Percentiles rank a stretch among this genome's conserved stretches.
phyloP scores from a whole-genome alignment of 768 basidiomycete species.

The Candolleomyces efflorescens region DNA sequence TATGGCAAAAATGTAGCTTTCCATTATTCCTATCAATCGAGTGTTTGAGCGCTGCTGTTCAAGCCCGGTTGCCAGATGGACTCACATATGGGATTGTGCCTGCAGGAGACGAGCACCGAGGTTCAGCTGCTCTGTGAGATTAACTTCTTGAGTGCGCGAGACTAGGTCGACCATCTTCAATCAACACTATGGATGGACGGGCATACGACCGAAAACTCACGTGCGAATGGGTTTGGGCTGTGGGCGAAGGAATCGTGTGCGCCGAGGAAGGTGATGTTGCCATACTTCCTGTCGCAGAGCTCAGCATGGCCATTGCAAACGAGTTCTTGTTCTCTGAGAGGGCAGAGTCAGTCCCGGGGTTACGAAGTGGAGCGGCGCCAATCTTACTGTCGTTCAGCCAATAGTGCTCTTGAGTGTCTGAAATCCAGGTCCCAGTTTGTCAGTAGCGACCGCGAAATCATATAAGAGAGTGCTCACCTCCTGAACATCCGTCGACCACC shows the following conservation, averaged over 20 bases:
- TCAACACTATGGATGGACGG: not conserved
- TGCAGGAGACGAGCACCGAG: slow-evolving; percentile 53
- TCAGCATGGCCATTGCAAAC: slow-evolving; percentile 66
- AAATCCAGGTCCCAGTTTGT: not conserved
- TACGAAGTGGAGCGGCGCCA: too few relatives aligned
- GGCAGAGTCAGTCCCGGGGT: not conserved
- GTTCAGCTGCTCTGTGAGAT: slow-evolving; percentile 43
- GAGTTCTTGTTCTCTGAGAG: slow-evolving; percentile 10
- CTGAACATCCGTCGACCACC: not conserved
- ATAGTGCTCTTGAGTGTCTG: not conserved
- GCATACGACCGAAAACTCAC: slow-evolving; percentile 25
- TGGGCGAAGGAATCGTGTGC: slow-evolving; percentile 57
- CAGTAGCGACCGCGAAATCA: too few relatives aligned
- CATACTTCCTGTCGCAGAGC: slow-evolving; percentile 55
- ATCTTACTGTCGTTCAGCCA: not conserved
- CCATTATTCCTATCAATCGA: slow-evolving; percentile 23
- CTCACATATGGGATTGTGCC: slow-evolving; percentile 49
- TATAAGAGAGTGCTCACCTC: not conserved
- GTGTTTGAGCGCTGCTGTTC: not conserved
- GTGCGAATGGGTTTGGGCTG: slow-evolving; percentile 40
- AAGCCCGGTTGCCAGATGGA: not conserved
- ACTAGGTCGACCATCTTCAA: slow-evolving; percentile 23
- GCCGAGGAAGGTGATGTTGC: slow-evolving; percentile 42
- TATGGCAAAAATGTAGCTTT: slow-evolving; percentile 64
- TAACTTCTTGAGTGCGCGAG: slow-evolving; percentile 46